phyloP scores from a whole-genome alignment of 1,284 basidiomycete genomes.

The Hymenochaete sp. region DNA sequence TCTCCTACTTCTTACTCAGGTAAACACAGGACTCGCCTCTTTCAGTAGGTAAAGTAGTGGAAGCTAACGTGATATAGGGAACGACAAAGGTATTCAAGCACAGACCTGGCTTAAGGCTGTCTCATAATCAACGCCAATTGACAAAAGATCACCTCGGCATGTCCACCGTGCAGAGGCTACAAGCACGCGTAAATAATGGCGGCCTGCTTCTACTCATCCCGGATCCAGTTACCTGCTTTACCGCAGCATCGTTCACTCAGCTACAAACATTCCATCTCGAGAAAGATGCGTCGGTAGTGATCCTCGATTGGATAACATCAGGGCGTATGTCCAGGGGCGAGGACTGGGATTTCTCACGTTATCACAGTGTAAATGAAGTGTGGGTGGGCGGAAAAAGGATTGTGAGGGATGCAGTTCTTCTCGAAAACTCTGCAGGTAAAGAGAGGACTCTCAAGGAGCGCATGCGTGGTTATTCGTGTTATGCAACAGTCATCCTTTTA shows the following conservation, averaged over 20 bases:
- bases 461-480: slow-evolving; percentile 74
- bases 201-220: slow-evolving; percentile 76
- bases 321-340: slow-evolving; percentile 76
- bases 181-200: slow-evolving; percentile 42
- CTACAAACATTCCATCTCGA: slow-evolving; percentile 65
- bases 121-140: slow-evolving; percentile 19
- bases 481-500: slow-evolving; percentile 71
- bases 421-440: slow-evolving; percentile 32
- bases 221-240: slow-evolving; percentile 88
- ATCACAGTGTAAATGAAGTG: slow-evolving; percentile 83
- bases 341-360: slow-evolving; percentile 82
- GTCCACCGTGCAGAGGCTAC: slow-evolving; percentile 44
- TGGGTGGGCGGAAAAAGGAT: slow-evolving; percentile 54
- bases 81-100: slow-evolving; percentile 90
- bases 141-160: slow-evolving; percentile 24
- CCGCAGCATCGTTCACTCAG: slow-evolving; percentile 74
- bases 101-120: slow-evolving; percentile 42
- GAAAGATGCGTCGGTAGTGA: slow-evolving; percentile 49
- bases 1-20: slow-evolving; percentile 77
- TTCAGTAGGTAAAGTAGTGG: slow-evolving; percentile 11
- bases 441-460: slow-evolving; percentile 47
- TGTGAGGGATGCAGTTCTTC: slow-evolving; percentile 67
- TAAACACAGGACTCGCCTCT: slow-evolving; percentile 31
- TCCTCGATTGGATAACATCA: slow-evolving; percentile 89
- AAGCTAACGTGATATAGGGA: slow-evolving; percentile 42